Evolutionary conservation across 2,329 filamentous ascomycete genomes (phyloP), one percentile per base, ranked within the genome.

Genomic region (Coniochaeta sp.): DNA sequence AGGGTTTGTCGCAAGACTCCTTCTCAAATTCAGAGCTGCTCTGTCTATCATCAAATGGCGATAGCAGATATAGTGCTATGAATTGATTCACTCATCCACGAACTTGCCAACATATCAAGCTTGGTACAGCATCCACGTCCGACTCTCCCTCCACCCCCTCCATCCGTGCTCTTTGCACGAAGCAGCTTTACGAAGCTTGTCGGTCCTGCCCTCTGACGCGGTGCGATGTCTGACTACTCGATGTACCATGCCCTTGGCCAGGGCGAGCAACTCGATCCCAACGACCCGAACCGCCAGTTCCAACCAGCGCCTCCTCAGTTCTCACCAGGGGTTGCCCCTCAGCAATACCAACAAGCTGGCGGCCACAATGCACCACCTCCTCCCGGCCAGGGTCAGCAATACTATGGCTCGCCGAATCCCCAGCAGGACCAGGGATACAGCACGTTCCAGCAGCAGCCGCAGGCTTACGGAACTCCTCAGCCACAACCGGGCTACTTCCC

Each of bases 181-280:
- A 5, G 9, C 47, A 52, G 54, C 54, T 38, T 56, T n/a, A 36
- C 54, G n/a, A 56, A 56, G 54, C 32, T 56, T 36, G n/a, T 38
- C 30, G 17, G 5, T 38, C 6, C 7, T 12, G 2, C 54, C 22
- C 26, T 36, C n/a, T 36, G 22, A 50, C 36, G 42, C 36, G 17
- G 40, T 14, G 50, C 36, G 30, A 73, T 73, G 71, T 63, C 70
- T 62, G 79, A 82, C 65, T 77, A 81, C 69, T 71, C 75, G 65
- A 77, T 77, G 73, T 83, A 81, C 69, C 78, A 82, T 66, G 71
- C 79, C 66, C 74, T 82, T 56, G 80, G 78, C 54, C 76, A 81
- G 67, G 77, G 75, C 67, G 78, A 78, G 59, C 75, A 76, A 64
- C 68, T 78, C 65, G 79, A 85, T 65, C 75, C 81, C 72, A 76